Base-by-base conservation (phyloP, 148 eudicot species). In the Cornus florida region DNA sequence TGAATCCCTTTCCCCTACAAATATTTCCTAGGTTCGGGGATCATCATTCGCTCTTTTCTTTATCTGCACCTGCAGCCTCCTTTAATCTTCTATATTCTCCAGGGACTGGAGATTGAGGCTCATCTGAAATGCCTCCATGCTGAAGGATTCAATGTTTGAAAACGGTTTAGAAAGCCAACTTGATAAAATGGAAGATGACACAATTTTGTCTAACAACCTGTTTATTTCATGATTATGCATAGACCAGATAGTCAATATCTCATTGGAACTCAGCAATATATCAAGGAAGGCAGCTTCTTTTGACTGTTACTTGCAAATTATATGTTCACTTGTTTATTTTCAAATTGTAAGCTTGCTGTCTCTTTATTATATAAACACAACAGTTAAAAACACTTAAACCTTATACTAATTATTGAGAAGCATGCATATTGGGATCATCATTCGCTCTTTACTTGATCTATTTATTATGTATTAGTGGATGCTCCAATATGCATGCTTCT, bases 121-220 rank as follows among this genome's bases (percentile, higher is more conserved):
- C 98, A 95, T 80, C 86, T 77, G 76, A 84, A 81, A 69, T 95
- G 98, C 77, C 97, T 95, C 79, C 95, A 94, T 22, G 91, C 97
- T 6, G 98, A 95, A 86, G 97, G 98, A 41, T 95, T 95, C 85
- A 93, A 91, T 83, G 88, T 95, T 73, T 93, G 73, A 87, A 75
- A 43, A 76, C 39, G 68, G 43, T 35, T 23, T 35, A 64, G 53
- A 57, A 39, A 33, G 57, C 8, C 23, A 33, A 19, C 11, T 65
- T 50, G 57, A 67, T 19, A 14, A 59, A 22, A 67, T 6, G 35
- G 69, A 68, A 31, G 28, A 33, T 16, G 39, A 76, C 14, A 48
- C 75, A 65, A 35, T 82, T 77, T 78, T 77, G 78, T 56, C 8
- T 43, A 43, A 56, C 10, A 19, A 12, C 64, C 62, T 73, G 17